phyloP scores from a whole-genome alignment of 768 basidiomycete genomes.

The Xerocomus brunneocitrinus region DNA sequence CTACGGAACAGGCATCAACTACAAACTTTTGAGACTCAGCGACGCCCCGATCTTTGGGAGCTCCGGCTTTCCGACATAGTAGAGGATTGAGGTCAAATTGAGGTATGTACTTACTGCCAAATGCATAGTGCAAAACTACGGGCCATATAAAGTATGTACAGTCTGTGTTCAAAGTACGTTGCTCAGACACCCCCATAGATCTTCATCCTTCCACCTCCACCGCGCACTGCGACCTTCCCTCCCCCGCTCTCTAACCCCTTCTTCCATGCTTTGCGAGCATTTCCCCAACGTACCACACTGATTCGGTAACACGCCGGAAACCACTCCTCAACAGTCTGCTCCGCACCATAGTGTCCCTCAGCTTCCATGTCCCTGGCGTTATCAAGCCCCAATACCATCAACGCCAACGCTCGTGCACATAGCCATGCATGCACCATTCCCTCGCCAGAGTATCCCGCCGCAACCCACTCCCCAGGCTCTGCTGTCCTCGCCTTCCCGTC shows the following conservation, averaged over 20 bases:
- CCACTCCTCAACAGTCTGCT: slow-evolving; percentile 23
- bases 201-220: slow-evolving; percentile 26
- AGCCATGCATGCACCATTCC: slow-evolving; percentile 73
- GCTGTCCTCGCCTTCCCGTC: slow-evolving; percentile 7
- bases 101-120: too few species aligned
- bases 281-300: slow-evolving; percentile 10
- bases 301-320: slow-evolving; percentile 21
- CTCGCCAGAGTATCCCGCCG: slow-evolving; percentile 67
- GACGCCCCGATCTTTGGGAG: too few species aligned
- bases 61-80: too few species aligned
- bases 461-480: slow-evolving; percentile 62
- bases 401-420: slow-evolving; percentile 52
- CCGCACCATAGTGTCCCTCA: slow-evolving; percentile 20
- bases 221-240: slow-evolving; percentile 4
- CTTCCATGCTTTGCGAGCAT: slow-evolving; percentile 4
- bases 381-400: slow-evolving; percentile 51
- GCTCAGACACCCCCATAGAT: slow-evolving; percentile 12
- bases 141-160: too few species aligned
- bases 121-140: too few species aligned
- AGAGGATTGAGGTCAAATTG: too few species aligned
- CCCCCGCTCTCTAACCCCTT: slow-evolving; percentile 1
- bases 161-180: not conserved
- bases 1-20: too few species aligned
- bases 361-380: slow-evolving; percentile 1
- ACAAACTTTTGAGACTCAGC: not conserved